phyloP scores from a whole-genome alignment of 148 eudicot genomes.

The Rhododendron mucronatum region DNA sequence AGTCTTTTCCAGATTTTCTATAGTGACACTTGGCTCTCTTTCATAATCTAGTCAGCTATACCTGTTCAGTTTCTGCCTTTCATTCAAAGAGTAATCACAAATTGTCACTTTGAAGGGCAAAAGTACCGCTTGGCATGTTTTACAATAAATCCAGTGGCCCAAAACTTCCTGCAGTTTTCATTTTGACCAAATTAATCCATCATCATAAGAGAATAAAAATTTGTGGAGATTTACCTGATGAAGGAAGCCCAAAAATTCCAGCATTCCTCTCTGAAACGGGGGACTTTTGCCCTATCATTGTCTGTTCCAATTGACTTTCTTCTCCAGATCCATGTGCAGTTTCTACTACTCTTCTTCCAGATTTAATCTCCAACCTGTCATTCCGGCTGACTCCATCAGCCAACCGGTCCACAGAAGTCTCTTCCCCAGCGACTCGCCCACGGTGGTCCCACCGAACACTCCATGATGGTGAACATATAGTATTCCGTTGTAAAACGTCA shows the following conservation, averaged over 20 bases:
- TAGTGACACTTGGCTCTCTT: neutral
- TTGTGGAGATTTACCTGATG: conserved; percentile 45
- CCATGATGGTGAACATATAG: conserved; percentile 85
- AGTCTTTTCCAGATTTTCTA: neutral
- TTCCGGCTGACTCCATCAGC: conserved; percentile 50
- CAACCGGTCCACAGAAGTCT: conserved; percentile 50
- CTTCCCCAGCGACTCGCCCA: conserved; percentile 89
- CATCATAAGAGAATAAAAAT: neutral
- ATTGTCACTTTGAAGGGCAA: neutral
- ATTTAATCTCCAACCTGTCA: conserved; percentile 56
- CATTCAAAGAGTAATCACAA: neutral
- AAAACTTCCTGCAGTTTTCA: neutral
- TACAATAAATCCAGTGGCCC: neutral
- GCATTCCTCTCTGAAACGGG: conserved; percentile 32
- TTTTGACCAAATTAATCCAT: neutral
- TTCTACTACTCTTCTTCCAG: conserved; percentile 38
- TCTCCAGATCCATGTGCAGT: conserved; percentile 68
- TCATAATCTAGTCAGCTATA: neutral
- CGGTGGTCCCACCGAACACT: conserved; percentile 97
- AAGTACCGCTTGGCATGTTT: neutral
- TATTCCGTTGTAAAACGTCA: conserved; percentile 56
- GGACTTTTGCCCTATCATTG: conserved; percentile 55
- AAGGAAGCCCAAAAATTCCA: conserved; percentile 34
- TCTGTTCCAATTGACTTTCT: conserved; percentile 68
- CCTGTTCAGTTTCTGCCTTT: neutral